Conservation (phyloP, 805 yeast species). For the Candida maltosa region DNA sequence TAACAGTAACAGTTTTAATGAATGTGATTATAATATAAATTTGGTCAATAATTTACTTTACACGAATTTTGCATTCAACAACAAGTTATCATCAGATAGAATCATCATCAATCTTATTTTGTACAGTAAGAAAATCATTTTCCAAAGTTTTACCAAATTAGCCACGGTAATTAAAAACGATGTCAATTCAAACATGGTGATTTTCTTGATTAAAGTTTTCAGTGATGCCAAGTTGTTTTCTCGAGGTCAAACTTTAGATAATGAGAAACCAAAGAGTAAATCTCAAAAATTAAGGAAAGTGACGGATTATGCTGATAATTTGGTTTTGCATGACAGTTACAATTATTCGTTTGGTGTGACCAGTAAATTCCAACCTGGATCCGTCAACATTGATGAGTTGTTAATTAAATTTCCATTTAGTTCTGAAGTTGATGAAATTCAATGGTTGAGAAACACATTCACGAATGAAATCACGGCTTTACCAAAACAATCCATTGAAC, state of each 20-base stretch:
- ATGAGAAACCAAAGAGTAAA: slow-evolving; percentile 15
- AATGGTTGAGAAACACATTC: slow-evolving; percentile 8
- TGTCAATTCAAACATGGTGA: slow-evolving; percentile 39
- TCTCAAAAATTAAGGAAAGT: slow-evolving; percentile 15
- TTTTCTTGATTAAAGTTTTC: slow-evolving; percentile 34
- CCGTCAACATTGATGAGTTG: slow-evolving; percentile 33
- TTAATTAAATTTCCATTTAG: slow-evolving; percentile 19
- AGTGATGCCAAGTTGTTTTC: slow-evolving; percentile 34
- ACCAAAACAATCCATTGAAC: slow-evolving; percentile 25
- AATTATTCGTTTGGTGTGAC: slow-evolving; percentile 53
- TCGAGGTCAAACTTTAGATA: slow-evolving; percentile 10
- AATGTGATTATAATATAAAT: slow-evolving; percentile 25
- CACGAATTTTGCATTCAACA: slow-evolving; percentile 18
- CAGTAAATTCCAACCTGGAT: slow-evolving; percentile 36
- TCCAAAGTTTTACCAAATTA: slow-evolving; percentile 32
- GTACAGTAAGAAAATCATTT: slow-evolving; percentile 33
- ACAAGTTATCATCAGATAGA: slow-evolving; percentile 20
- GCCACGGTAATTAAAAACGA: slow-evolving; percentile 32
- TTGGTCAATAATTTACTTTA: slow-evolving; percentile 27
- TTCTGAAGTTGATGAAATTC: neutral
- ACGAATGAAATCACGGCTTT: slow-evolving; percentile 5
- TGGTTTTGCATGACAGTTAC: slow-evolving; percentile 43
- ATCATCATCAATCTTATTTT: slow-evolving; percentile 30
- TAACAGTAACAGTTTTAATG: slow-evolving; percentile 22
- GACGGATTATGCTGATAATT: slow-evolving; percentile 22